Base-by-base conservation (phyloP, 2,329 filamentous ascomycete species). In the Xylaria sp. region DNA sequence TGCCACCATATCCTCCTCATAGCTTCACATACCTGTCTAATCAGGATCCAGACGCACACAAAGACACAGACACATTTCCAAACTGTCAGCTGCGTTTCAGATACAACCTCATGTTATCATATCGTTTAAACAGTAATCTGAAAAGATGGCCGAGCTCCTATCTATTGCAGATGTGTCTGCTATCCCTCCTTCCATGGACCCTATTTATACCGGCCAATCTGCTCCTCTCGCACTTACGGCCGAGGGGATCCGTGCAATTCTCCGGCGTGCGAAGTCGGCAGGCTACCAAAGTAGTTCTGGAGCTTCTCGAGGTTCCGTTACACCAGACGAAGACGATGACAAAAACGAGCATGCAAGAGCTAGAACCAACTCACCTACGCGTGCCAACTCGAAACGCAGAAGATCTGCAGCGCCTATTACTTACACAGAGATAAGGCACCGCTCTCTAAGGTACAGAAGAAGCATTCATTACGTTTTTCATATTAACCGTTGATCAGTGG, bases 341-440 rank as follows among this genome's bases (percentile, higher is more conserved):
- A 54, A 44, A 36, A 10, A 47, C 1, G n/a, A 36, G 39, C 2
- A 15, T n/a, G 5, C 50, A n/a, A 42, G 60, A 54, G 36, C 38
- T 15, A 58, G 54, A 65, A 47, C 39, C 13, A 50, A 22, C 17
- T 64, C 66, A 7, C 47, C 57, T n/a, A 57, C 63, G 10, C 59
- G 56, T 27, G 67, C 69, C 27, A 71, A 71, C 42, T 70, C 69
- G 31, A 65, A 61, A 54, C 59, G 69, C 6, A 69, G 63, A 63
- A 66, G 69, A 44, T 70, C 69, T 27, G 56, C 36, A 7, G 56
- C 53, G 17, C n/a, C 57, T 4, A 38, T 4, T 29, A 5, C 25
- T 42, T 4, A 33, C 22, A 4, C 11, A 20, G 13, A 10, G 11
- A 29, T 10, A 20, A 20, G 39, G 36, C 29, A 11, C 1, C 36